phyloP scores from a whole-genome alignment of 176 grass and related monocot species.

The Oryza brachyantha region DNA sequence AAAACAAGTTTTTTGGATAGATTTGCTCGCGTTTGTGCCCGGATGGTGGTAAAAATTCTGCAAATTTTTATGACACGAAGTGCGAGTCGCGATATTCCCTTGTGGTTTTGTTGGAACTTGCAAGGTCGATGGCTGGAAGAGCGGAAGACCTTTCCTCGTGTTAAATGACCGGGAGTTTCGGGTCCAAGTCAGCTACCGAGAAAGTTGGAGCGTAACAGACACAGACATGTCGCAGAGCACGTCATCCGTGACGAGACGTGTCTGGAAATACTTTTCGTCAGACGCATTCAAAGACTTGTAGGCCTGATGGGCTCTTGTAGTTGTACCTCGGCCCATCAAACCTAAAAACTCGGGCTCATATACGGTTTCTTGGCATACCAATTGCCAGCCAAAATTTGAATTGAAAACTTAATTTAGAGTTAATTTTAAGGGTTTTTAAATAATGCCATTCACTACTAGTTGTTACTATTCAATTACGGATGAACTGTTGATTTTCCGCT shows the following conservation, averaged over 20 bases:
- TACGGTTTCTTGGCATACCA: too few species aligned
- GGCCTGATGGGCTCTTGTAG: background rate
- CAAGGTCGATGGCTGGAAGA: background rate
- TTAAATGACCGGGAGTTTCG: background rate
- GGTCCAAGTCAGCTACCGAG: background rate
- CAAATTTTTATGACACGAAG: background rate
- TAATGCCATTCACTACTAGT: too few species aligned
- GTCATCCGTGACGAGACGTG: constrained; percentile 2
- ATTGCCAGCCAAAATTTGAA: too few species aligned
- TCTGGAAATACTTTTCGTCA: background rate
- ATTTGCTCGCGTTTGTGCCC: background rate
- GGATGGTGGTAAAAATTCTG: background rate
- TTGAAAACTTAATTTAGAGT: too few species aligned
- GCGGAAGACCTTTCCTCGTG: background rate
- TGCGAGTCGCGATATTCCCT: too few species aligned
- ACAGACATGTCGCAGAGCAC: background rate
- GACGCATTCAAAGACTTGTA: background rate
- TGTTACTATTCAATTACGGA: background rate
- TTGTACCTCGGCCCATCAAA: background rate
- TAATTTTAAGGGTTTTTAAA: too few species aligned
- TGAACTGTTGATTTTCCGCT: background rate
- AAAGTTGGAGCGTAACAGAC: background rate
- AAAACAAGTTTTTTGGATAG: too few species aligned
- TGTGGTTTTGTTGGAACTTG: background rate
- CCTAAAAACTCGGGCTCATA: too few species aligned